phyloP scores from a whole-genome alignment of 495 filamentous ascomycete genomes.

The Parmelia sp. region DNA sequence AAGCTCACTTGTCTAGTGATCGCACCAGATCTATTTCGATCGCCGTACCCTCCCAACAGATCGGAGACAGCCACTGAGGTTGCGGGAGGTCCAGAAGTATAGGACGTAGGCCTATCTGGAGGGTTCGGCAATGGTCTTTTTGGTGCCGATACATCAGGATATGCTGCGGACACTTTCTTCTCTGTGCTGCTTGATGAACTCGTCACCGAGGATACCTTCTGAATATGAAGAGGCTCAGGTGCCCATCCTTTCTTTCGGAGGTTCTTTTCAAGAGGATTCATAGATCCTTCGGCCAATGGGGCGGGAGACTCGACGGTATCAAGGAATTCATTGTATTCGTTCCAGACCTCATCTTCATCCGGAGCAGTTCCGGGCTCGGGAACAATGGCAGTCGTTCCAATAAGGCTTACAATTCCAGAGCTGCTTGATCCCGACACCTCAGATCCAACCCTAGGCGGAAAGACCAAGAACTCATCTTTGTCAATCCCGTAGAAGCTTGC shows the following conservation, averaged over 20 bases:
- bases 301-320: constrained; percentile 57
- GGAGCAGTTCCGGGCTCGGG: constrained; percentile 52
- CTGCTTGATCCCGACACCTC: constrained; percentile 61
- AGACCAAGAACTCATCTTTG: constrained; percentile 58
- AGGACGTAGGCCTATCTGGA: constrained; percentile 31
- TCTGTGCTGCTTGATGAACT: constrained; percentile 12
- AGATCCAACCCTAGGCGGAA: constrained; percentile 61
- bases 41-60: constrained; percentile 45
- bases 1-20: constrained; percentile 35
- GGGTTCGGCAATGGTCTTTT: constrained; percentile 21
- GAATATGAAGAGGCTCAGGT: constrained; percentile 25
- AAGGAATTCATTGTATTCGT: constrained; percentile 87
- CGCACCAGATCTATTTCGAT: constrained; percentile 39
- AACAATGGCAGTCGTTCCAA: constrained; percentile 54
- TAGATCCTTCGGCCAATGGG: constrained; percentile 24
- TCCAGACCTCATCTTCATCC: constrained; percentile 86
- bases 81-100: constrained; percentile 32
- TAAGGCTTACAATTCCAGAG: constrained; percentile 52
- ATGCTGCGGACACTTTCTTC: constrained; percentile 11
- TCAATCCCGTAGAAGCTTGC: constrained; percentile 30
- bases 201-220: constrained; percentile 21
- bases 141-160: constrained; percentile 18
- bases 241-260: constrained; percentile 13
- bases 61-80: constrained; percentile 50
- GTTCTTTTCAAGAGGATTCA: constrained; percentile 32